phyloP scores from a whole-genome alignment of 129 eudicot species.

The Scalesia atractyloides region DNA sequence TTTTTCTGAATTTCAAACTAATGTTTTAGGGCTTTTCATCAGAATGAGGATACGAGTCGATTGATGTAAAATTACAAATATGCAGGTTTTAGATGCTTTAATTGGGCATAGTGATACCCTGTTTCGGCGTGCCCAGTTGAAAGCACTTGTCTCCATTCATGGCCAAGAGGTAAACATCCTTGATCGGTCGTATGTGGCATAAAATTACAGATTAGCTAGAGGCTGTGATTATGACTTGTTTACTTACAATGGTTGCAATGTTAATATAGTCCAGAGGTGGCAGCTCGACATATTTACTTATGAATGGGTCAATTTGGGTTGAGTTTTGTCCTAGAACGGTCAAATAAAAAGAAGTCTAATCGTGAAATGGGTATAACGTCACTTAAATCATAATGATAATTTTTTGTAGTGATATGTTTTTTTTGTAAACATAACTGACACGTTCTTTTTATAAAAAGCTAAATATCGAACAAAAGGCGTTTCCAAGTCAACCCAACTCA shows the following conservation, averaged over 20 bases:
- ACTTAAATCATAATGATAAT: not conserved
- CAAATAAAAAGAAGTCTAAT: not conserved
- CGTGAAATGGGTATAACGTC: not conserved
- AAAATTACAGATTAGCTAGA: slow-evolving; percentile 9
- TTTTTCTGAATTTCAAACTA: too few relatives aligned
- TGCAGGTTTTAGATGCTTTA: slow-evolving; percentile 77
- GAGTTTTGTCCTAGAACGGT: not conserved
- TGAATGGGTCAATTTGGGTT: not conserved
- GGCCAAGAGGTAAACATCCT: slow-evolving; percentile 74
- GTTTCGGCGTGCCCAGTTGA: slow-evolving; percentile 90
- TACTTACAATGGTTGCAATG: not conserved
- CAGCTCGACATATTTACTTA: not conserved
- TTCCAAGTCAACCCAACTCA: not conserved
- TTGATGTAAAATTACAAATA: too few relatives aligned
- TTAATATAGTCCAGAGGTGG: not conserved
- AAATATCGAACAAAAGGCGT: not conserved
- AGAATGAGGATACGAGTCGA: too few relatives aligned
- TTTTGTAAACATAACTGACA: not conserved
- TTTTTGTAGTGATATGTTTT: not conserved
- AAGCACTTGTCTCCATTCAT: slow-evolving; percentile 95
- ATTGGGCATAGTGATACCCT: slow-evolving; percentile 79
- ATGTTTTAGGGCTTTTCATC: too few relatives aligned
- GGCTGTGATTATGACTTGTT: not conserved
- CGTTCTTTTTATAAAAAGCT: not conserved
- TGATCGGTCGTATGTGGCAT: slow-evolving; percentile 6